Evolutionary conservation across 345 rosid species (phyloP).

Genomic region (Lumnitzera littorea): DNA sequence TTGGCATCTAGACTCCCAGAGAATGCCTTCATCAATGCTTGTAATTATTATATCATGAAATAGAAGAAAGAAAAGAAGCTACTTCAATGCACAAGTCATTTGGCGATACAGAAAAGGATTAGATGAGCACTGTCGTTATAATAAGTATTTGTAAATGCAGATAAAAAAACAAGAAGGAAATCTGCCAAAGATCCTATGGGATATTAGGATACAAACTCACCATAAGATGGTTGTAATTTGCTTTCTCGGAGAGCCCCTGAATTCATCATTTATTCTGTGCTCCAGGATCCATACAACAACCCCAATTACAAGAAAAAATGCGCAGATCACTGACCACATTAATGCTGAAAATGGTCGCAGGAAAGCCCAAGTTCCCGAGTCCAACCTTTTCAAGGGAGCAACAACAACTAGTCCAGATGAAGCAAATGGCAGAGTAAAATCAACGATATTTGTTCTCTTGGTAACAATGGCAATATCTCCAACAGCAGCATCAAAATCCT

Average conservation of each 20-base stretch:
- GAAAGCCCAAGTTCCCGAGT: conserved; percentile 94
- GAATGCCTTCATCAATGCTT: too few relatives aligned
- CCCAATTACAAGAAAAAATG: conserved; percentile 66
- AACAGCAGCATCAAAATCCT: conserved; percentile 80
- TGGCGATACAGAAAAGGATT: too few relatives aligned
- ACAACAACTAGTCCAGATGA: conserved; percentile 91
- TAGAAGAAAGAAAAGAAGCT: too few relatives aligned
- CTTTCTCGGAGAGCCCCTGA: conserved; percentile 80
- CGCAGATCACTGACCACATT: conserved; percentile 72
- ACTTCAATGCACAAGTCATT: too few relatives aligned
- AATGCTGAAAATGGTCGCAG: conserved; percentile 55
- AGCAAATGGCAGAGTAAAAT: conserved; percentile 87
- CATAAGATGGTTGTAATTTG: conserved; percentile 78
- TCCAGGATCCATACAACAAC: conserved; percentile 90
- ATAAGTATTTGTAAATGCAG: too few relatives aligned
- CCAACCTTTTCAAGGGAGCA: conserved; percentile 65
- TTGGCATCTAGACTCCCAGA: too few relatives aligned
- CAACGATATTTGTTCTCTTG: conserved; percentile 77
- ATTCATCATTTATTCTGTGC: conserved; percentile 86
- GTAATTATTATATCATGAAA: too few relatives aligned
- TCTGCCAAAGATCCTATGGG: neutral
- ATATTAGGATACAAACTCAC: conserved; percentile 29
- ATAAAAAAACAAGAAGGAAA: too few relatives aligned
- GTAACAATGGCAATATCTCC: conserved; percentile 89
- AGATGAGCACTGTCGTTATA: too few relatives aligned